Evolutionary conservation across 2,329 filamentous ascomycete genomes (phyloP), one percentile per base, ranked within the genome.

Genomic region (Botrytis sinoallii): DNA sequence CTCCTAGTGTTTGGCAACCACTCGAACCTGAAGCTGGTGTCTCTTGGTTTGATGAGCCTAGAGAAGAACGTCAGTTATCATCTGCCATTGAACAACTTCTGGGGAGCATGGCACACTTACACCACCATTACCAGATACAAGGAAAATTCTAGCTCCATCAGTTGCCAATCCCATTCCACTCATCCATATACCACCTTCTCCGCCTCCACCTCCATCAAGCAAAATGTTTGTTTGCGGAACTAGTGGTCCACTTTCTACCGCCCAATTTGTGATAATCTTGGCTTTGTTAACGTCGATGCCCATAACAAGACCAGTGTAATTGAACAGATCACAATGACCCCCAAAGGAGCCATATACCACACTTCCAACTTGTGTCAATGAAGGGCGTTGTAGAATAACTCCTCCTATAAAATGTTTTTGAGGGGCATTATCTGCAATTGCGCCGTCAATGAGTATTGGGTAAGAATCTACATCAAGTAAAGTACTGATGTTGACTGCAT

Each of bases 211-310:
- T 79, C 80, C 65, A 73, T 75, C 20, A 68, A 76, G 40, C 64
- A 78, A 52, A 80, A 78, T 77, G 44, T 77, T 79, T 52, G 79
- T 77, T 48, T 80, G 78, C 3, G 79, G 78, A 20, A 72, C 75
- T 0, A 79, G 77, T 9, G 78, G 78, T 4, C 85, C 83, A 4
- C 83, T 82, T 59, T 85, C 81, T 1, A 82, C 84, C 2, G 84
- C 82, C 75, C 81, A 86, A 20, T 46, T 73, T 52, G 55, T 48
- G 22, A 71, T 44, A 59, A 60, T 73, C 52, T 61, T 63, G 35
- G 57, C 71, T 29, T 48, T 55, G 3, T 55, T 85, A 80, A 1
- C 84, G 78, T 86, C 83, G 77, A 85, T 83, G 5, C 85, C 85
- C 59, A 88, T 82, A 59, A 88, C 81, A 81, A 84, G 59, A 38